Evolutionary conservation across 2,329 filamentous ascomycete species (phyloP), one percentile per base, ranked within the genome.

Genomic region (Pochonia chlamydosporia): DNA sequence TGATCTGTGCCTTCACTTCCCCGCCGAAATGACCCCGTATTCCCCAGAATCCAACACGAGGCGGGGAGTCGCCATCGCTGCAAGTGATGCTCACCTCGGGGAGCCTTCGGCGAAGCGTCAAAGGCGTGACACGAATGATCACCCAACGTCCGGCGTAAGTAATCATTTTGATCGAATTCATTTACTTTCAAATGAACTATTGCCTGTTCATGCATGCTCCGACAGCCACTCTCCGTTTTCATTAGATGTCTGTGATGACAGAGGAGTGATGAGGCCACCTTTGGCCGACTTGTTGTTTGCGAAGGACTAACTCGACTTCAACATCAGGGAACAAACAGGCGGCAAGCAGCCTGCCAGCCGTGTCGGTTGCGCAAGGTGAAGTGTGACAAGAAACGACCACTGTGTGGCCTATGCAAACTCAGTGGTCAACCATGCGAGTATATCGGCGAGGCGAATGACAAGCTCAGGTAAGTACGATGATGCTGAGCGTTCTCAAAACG

Each of bases 371-470:
- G 41, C 41, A 43, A 43, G 28, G 20, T 42, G 11, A 42, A 42
- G 25, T 36, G n/a, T 50, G 54, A 56, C 36, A 55, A 56, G 37
- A 47, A 52, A 46, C 45, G 52, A 20, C 52, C 54, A 8, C 31
- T 48, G 13, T 54, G 54, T 28, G 48, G 46, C 6, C 33, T 56
- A 8, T 54, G 54, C 20, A 33, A 40, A 23, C 25, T 40, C 21
- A 50, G 51, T 24, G 52, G 52, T 11, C 51, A 52, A 3, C 14
- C 39, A n/a, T 56, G 54, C 49, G 52, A 52, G 42, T 54, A 56
- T 21, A 10, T 54, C 10, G 49, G 45, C 8, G 54, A 56, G 11
- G 33, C 28, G 4, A 31, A 14, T 7, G 54, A 54, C 11, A 56
- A 54, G 31, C 13, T 56, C 13, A 54, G 51, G 54, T 53, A 40